Base-by-base conservation (phyloP, 805 yeast genomes). In the Zygotorulaspora chibaensis region DNA sequence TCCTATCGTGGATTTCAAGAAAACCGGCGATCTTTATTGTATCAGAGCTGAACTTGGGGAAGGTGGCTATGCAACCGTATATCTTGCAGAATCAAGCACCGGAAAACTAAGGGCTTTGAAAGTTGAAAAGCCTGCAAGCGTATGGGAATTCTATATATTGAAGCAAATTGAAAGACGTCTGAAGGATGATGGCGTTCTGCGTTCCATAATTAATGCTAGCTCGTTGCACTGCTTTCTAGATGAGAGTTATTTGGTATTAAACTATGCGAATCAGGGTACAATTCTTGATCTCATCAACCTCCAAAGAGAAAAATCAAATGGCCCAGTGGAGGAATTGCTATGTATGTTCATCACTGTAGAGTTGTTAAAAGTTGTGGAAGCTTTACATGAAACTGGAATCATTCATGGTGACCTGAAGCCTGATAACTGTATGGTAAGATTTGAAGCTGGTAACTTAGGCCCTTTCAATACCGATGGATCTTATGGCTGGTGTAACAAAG, bases 361-460 rank as follows among this genome's bases (percentile, higher is more conserved):
- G 58, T 59, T 90, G 9, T 56, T 89, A 37, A 72, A 77, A 35
- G 71, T 78, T 0, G 65, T 87, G 5, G 81, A 80, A 42, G 62
- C 68, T 2, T 63, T 90, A n/a, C 96, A 89, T 58, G 61, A 64
- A 0, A 63, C 75, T 12, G 83, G 83, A 0, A 79, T 89, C 1
- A 70, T 89, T 10, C 96, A 89, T 66, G 95, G 96, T 1, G 95
- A 89, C 61, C 63, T 89, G 43, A 86, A 84, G 58, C 83, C 96
- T 0, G 96, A 86, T 51, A 89, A 88, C 59, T 85, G 93, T 52
- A 84, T 89, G 95, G 58, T 87, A 0, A 65, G 84, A 33, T 71
- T 84, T 34, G 66, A 68, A 12, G 46, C 56, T 44, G 45, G 47
- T 2, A 37, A 27, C 45, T 43, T 61, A 8, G 63, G 64, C 1